Evolutionary conservation across 352 stramenopile genomes (phyloP).

Genomic region (Globisporangium orthogonon): DNA sequence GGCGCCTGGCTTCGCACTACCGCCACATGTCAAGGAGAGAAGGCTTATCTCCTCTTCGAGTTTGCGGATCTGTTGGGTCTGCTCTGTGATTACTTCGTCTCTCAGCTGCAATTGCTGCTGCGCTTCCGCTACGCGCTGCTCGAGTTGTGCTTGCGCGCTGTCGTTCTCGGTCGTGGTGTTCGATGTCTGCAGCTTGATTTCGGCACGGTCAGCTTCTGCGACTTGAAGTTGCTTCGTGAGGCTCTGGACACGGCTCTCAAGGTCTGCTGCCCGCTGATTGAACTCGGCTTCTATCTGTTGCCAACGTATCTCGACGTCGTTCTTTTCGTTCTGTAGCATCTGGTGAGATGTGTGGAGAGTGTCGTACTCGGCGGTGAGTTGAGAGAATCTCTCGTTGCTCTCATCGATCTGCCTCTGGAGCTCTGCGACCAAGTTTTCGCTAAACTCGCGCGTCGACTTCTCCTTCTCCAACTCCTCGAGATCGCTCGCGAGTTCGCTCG

Average conservation of each 20-base stretch:
- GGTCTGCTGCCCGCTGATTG: constrained; percentile 19
- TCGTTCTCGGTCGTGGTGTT: neutral
- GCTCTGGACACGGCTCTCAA: constrained; percentile 20
- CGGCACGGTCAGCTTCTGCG: neutral
- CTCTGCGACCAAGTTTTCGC: constrained; percentile 32
- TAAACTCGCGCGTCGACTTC: constrained; percentile 19
- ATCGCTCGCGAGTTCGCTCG: constrained; percentile 37
- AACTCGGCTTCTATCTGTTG: constrained; percentile 16
- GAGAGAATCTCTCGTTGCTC: constrained; percentile 43
- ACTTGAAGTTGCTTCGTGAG: constrained; percentile 7
- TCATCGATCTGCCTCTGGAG: constrained; percentile 50
- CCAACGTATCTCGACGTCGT: constrained; percentile 18
- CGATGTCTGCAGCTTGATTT: neutral
- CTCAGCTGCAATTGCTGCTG: constrained; percentile 17
- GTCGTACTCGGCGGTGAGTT: constrained; percentile 53
- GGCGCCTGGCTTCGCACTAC: constrained; percentile 15
- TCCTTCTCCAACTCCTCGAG: constrained; percentile 50
- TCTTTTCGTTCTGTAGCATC: constrained; percentile 21
- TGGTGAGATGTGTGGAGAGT: constrained; percentile 29
- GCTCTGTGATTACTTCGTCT: constrained; percentile 22
- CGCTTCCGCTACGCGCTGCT: constrained; percentile 1
- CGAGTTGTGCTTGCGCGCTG: neutral
- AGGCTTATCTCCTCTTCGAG: constrained; percentile 51
- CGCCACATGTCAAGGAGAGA: constrained; percentile 24
- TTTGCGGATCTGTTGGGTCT: constrained; percentile 27